A percentile compares a stretch with the other conserved stretches of the same genome.
phyloP scores from a whole-genome alignment of 1,284 basidiomycete genomes.

The Ustilago sp. region DNA sequence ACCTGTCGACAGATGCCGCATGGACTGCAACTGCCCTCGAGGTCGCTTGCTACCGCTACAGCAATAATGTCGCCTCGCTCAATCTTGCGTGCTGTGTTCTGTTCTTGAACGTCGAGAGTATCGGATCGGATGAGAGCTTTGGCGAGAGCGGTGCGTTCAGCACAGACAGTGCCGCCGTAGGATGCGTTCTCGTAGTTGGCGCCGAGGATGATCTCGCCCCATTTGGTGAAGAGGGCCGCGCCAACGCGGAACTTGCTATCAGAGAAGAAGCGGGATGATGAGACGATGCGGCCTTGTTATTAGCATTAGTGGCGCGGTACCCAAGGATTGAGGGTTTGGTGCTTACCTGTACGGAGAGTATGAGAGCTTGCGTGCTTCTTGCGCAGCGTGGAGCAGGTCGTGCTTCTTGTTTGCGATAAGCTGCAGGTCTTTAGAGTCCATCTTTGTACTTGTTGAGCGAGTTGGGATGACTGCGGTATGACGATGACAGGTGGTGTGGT shows the following conservation, averaged over 20 bases:
- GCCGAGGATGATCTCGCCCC: conserved; percentile 81
- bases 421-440: conserved; percentile 42
- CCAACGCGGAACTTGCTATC: conserved; percentile 87
- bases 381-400: conserved; percentile 53
- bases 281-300: no score
- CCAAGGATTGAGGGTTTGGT: neutral
- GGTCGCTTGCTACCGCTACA: conserved; percentile 58
- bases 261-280: neutral
- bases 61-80: conserved; percentile 55
- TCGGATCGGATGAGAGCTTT: conserved; percentile 49
- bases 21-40: conserved; percentile 59
- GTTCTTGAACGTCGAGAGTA: conserved; percentile 28
- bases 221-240: conserved; percentile 79
- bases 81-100: conserved; percentile 39
- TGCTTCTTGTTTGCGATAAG: conserved; percentile 48
- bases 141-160: conserved; percentile 64
- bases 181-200: conserved; percentile 92
- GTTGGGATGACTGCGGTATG: no score
- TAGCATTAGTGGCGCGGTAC: neutral
- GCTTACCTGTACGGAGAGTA: conserved; percentile 67
- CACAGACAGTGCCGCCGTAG: conserved; percentile 75
- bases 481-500: neutral
- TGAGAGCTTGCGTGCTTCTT: conserved; percentile 58
- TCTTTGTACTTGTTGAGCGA: conserved; percentile 8
- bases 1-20: conserved; percentile 94